Evolutionary conservation across 2,329 filamentous ascomycete genomes (phyloP), one percentile per base, ranked within the genome.

Genomic region (Lecanicillium sp.): DNA sequence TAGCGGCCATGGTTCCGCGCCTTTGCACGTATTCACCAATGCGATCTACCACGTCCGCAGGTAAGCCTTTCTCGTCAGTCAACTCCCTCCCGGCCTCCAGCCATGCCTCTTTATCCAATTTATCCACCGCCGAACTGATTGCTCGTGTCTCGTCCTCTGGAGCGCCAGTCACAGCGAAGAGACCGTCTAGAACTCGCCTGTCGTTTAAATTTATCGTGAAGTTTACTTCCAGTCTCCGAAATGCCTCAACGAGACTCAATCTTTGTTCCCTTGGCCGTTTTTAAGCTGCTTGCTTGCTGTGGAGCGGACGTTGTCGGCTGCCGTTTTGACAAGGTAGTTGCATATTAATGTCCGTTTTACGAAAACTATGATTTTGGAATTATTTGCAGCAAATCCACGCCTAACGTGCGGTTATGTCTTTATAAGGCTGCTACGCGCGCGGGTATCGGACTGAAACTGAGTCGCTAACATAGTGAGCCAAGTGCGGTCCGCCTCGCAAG

Each of bases 101-200:
- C 91, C 90, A 96, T 1, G 90, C 85, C 62, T 84, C 73, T 71
- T 97, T 97, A 68, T 96, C 91, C 47, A 96, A 74, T 73, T 96
- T 97, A 72, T 97, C 91, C 37, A 96, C 90, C 2, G 90, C 90
- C 20, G 87, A 93, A 35, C 86, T 93, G 60, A 96, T 96, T 21
- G 86, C 81, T 46, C 90, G 80, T 55, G 95, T 86, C 74, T 94
- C 90, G 49, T 94, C 85, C 49, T 78, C 71, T 1, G 90, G 86
- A 12, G 94, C 88, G 53, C 88, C 88, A 57, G 86, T 88, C 15
- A 91, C 86, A 61, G 86, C 78, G 66, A 95, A 94, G 51, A 94
- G 76, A 44, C 88, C 88, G 58, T 94, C 88, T 11, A 95, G 74
- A 43, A 94, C 88, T 67, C 90, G 88, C 54, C 88, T 78, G 77